These are phyloP conservation scores for Dipteronia sinensis DNA, from an alignment of 345 rosid genomes.

Conservation along the genomic window DNA sequence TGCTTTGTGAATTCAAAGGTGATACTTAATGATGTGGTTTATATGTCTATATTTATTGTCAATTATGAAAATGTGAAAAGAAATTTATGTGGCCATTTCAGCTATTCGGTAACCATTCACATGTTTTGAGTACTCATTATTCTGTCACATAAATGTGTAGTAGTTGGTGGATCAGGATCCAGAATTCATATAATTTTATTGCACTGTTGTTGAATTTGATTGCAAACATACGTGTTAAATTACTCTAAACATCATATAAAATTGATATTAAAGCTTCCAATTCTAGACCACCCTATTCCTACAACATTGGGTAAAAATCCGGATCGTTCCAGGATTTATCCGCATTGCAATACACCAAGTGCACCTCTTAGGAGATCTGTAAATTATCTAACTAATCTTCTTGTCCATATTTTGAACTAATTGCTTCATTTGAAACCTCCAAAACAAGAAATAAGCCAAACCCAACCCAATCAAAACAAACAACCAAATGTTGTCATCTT, in stretches of 20 bases:
- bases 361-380: neutral
- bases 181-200: too few relatives aligned
- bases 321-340: neutral
- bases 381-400: conserved; percentile 27
- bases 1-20: too few relatives aligned
- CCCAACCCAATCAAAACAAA: conserved; percentile 70
- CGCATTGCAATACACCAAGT: conserved; percentile 2
- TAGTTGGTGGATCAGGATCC: too few relatives aligned
- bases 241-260: neutral
- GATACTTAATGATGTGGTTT: too few relatives aligned
- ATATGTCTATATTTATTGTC: too few relatives aligned
- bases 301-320: neutral
- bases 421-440: conserved; percentile 79
- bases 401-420: conserved; percentile 61
- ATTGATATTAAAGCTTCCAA: neutral
- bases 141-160: too few relatives aligned
- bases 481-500: conserved; percentile 63
- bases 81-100: too few relatives aligned
- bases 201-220: too few relatives aligned
- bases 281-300: neutral
- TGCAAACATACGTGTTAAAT: too few relatives aligned
- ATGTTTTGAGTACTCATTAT: too few relatives aligned
- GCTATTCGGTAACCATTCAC: too few relatives aligned
- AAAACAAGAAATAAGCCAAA: conserved; percentile 66
- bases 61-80: too few relatives aligned